phyloP scores from a whole-genome alignment of 2,329 filamentous ascomycete species.

The Gnomoniopsis smithogilvyi region DNA sequence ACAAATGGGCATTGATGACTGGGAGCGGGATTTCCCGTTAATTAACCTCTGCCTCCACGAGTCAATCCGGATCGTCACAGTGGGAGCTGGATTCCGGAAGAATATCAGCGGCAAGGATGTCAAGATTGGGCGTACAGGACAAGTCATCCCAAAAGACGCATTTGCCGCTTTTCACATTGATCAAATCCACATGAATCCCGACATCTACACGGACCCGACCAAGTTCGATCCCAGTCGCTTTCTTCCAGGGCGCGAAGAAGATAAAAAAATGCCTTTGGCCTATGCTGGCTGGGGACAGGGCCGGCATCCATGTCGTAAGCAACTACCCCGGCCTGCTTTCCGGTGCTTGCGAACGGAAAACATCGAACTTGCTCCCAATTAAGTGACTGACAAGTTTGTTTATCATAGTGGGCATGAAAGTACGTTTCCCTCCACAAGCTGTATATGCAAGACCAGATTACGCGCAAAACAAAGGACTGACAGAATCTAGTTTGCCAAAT shows the following conservation, averaged over 20 bases:
- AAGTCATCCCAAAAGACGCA: conserved; percentile 46
- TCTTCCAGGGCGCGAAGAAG: conserved; percentile 42
- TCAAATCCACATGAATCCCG: conserved; percentile 45
- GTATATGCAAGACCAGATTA: neutral
- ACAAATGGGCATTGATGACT: conserved; percentile 48
- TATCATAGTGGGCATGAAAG: neutral
- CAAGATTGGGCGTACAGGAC: conserved; percentile 30
- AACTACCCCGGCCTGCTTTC: too few species aligned
- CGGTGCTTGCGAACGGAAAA: neutral
- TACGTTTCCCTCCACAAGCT: neutral
- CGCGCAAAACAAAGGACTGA: neutral
- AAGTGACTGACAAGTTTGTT: conserved; percentile 16
- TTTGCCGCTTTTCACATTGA: conserved; percentile 43
- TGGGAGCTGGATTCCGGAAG: conserved; percentile 47
- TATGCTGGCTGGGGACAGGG: conserved; percentile 34
- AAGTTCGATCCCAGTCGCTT: conserved; percentile 49
- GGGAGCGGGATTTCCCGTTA: conserved; percentile 52
- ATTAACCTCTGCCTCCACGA: conserved; percentile 51
- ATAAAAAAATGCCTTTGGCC: conserved; percentile 28
- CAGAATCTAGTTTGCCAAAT: conserved; percentile 41
- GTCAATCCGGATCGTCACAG: conserved; percentile 46
- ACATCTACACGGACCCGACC: conserved; percentile 45
- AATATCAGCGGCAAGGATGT: conserved; percentile 45
- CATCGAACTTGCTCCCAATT: conserved; percentile 7
- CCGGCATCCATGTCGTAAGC: conserved; percentile 29